Evolutionary conservation across 2,329 filamentous ascomycete genomes (phyloP).

Genomic region (Pseudocercospora cruenta): DNA sequence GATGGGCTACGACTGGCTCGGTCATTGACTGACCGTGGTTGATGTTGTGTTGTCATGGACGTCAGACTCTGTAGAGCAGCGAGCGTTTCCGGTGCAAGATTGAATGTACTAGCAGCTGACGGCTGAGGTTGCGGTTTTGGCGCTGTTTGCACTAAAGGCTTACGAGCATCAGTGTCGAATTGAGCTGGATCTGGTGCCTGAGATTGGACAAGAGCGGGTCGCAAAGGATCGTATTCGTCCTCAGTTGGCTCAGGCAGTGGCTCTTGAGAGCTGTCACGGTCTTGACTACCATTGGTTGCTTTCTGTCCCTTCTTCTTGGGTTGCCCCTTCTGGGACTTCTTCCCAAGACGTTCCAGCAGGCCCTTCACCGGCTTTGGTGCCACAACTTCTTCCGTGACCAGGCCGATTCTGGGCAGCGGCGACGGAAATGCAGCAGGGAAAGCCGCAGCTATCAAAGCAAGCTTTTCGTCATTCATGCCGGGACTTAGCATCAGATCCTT

Average conservation of each 20-base stretch:
- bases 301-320: slow-evolving; percentile 37
- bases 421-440: slow-evolving; percentile 45
- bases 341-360: slow-evolving; percentile 33
- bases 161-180: slow-evolving; percentile 38
- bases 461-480: slow-evolving; percentile 62
- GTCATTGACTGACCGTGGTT: background rate
- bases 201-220: slow-evolving; percentile 37
- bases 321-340: slow-evolving; percentile 30
- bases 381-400: slow-evolving; percentile 34
- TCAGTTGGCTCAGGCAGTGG: slow-evolving; percentile 44
- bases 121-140: background rate
- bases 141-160: slow-evolving; percentile 11
- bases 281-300: slow-evolving; percentile 29
- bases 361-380: slow-evolving; percentile 25
- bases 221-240: slow-evolving; percentile 55
- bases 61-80: slow-evolving; percentile 29
- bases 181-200: slow-evolving; percentile 31
- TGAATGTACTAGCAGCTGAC: slow-evolving; percentile 10
- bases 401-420: slow-evolving; percentile 48
- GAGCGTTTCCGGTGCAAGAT: slow-evolving; percentile 31
- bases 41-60: background rate
- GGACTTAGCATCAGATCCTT: slow-evolving; percentile 53
- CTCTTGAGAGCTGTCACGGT: slow-evolving; percentile 29
- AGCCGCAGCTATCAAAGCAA: slow-evolving; percentile 36
- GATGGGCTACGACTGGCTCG: slow-evolving; percentile 28